Evolutionary conservation across 257 asterid genomes (phyloP).

Genomic region (Nicotiana sylvestris): DNA sequence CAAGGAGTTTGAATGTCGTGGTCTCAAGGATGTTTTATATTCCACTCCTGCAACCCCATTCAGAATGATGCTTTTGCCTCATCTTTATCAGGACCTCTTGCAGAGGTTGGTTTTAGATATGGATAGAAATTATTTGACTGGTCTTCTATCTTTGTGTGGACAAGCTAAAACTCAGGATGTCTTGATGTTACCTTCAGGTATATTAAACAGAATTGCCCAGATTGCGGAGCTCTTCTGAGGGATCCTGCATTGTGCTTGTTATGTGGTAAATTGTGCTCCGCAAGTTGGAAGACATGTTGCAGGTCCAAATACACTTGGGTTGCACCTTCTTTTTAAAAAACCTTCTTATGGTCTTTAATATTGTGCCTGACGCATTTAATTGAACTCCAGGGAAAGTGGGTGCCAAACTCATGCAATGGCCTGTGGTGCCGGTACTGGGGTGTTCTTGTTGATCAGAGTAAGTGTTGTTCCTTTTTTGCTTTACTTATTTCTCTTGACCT

Average conservation of each 20-base stretch:
- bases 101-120: constrained; percentile 56
- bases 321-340: neutral
- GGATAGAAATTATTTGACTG: constrained; percentile 2
- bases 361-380: constrained; percentile 12
- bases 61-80: constrained; percentile 76
- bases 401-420: constrained; percentile 74
- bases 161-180: constrained; percentile 13
- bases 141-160: constrained; percentile 9
- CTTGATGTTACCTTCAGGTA: constrained; percentile 45
- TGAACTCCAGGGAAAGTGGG: constrained; percentile 58
- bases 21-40: constrained; percentile 36
- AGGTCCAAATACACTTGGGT: constrained; percentile 41
- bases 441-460: constrained; percentile 86
- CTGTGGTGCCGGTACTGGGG: constrained; percentile 97
- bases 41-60: constrained; percentile 79
- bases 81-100: constrained; percentile 81
- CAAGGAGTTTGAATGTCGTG: constrained; percentile 39
- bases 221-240: constrained; percentile 60
- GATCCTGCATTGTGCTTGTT: constrained; percentile 91
- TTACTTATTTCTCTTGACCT: neutral
- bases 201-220: constrained; percentile 72
- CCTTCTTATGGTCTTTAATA: neutral
- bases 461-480: constrained; percentile 13
- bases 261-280: constrained; percentile 94
- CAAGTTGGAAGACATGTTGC: constrained; percentile 87